phyloP scores from a whole-genome alignment of 148 eudicot genomes.

The Camellia sinensis region DNA sequence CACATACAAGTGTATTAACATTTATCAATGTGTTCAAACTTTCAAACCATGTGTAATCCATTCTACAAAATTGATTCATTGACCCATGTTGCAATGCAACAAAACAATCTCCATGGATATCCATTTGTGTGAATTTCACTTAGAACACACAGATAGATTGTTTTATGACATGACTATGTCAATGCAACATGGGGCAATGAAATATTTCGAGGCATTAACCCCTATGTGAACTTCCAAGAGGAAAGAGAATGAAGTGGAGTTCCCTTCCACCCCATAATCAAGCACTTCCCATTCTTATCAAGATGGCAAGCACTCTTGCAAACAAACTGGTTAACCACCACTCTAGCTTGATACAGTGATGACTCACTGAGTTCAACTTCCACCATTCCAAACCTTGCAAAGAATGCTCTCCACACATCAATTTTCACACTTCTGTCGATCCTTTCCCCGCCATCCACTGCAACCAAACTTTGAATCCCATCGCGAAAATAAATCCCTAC shows the following conservation, averaged over 20 bases:
- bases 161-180: too few species aligned
- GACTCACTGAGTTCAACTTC: constrained; percentile 28
- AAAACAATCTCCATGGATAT: too few species aligned
- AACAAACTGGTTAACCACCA: constrained; percentile 17
- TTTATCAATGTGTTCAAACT: too few species aligned
- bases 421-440: constrained; percentile 24
- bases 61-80: too few species aligned
- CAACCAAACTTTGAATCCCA: constrained; percentile 25
- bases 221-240: constrained; percentile 28
- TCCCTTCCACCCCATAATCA: constrained; percentile 39
- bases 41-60: too few species aligned
- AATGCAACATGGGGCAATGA: too few species aligned
- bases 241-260: constrained; percentile 37
- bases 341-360: constrained; percentile 22
- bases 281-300: constrained; percentile 22
- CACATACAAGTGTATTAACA: too few species aligned
- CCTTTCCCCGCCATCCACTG: constrained; percentile 31
- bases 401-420: constrained; percentile 32
- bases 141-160: too few species aligned
- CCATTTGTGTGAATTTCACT: too few species aligned
- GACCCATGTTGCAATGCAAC: too few species aligned
- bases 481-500: constrained; percentile 15
- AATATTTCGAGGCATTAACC: neutral
- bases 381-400: constrained; percentile 33
- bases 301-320: constrained; percentile 25